phyloP scores from a whole-genome alignment of 139 green algal genomes.

The Micromonas pusilla region DNA sequence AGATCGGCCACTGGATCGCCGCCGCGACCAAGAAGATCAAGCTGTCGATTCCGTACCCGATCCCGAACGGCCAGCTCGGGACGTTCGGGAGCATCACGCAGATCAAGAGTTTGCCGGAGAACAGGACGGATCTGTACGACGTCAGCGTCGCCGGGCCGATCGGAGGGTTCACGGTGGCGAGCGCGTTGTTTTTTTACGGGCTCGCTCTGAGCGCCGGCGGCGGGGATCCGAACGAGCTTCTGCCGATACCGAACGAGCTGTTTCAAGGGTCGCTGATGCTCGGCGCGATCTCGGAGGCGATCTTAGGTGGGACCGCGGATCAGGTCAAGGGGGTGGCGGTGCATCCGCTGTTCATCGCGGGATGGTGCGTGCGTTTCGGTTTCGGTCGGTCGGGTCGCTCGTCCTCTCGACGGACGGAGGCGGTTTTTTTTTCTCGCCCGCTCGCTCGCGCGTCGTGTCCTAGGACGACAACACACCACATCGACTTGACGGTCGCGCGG shows the following conservation, averaged over 20 bases:
- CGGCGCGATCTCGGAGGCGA: slow-evolving; percentile 1
- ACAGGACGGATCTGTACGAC: slow-evolving; percentile 27
- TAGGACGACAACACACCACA: background rate
- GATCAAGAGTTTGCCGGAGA: slow-evolving; percentile 12
- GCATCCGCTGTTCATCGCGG: slow-evolving; percentile 28
- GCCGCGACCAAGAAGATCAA: slow-evolving; percentile 18
- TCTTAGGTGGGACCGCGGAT: background rate
- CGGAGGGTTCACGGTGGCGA: background rate
- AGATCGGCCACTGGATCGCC: slow-evolving; percentile 27
- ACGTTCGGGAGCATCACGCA: slow-evolving; percentile 38
- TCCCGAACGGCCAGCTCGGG: slow-evolving; percentile 39
- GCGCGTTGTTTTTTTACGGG: slow-evolving; percentile 30
- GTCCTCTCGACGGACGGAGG: too few relatives aligned
- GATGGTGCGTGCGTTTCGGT: slow-evolving; percentile 23
- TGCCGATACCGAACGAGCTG: slow-evolving; percentile 28
- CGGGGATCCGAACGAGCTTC: slow-evolving; percentile 6
- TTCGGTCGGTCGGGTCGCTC: too few relatives aligned
- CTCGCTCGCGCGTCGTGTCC: background rate
- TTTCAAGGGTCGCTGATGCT: slow-evolving; percentile 29
- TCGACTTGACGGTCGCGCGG: background rate
- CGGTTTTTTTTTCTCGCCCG: background rate
- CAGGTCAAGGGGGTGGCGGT: slow-evolving; percentile 5
- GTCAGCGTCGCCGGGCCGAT: slow-evolving; percentile 28
- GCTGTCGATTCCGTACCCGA: slow-evolving; percentile 30
- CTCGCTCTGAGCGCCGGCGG: slow-evolving; percentile 15